Conservation (phyloP, 352 stramenopile species). For the Pythium phragmiticola region DNA sequence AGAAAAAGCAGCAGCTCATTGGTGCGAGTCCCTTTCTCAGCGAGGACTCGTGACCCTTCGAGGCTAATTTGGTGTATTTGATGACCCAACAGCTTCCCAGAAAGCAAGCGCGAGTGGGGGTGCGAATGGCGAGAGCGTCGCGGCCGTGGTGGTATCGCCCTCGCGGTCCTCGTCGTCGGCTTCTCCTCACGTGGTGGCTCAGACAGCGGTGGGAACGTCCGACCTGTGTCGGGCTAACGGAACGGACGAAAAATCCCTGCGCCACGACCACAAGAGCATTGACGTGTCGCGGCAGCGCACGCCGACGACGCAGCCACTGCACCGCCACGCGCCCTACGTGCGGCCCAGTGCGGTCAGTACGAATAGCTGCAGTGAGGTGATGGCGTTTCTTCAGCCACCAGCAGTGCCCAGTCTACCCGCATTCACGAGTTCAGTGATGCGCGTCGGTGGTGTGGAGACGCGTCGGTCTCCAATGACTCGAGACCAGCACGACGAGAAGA, state of each 20-base stretch:
- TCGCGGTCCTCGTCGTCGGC: no score
- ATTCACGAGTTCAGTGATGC: neutral
- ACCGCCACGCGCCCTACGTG: slow-evolving; percentile 5
- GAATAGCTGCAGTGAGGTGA: no score
- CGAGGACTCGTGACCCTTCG: no score
- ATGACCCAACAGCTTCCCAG: no score
- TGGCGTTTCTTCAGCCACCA: neutral
- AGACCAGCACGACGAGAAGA: neutral
- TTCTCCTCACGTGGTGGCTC: neutral
- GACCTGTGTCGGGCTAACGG: neutral
- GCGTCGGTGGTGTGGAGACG: neutral
- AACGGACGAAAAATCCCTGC: neutral
- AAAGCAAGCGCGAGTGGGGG: no score
- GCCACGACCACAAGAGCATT: neutral
- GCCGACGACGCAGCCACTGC: neutral
- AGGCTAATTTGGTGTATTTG: no score
- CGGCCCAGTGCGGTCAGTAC: neutral
- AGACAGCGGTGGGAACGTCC: neutral
- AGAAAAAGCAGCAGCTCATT: slow-evolving; percentile 11
- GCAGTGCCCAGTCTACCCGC: neutral
- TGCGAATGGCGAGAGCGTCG: no score
- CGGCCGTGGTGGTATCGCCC: no score
- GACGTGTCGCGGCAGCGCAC: neutral
- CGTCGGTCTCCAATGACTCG: neutral
- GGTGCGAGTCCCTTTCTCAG: neutral